These are phyloP conservation scores for Selaginella tamariscina DNA, from an alignment of 75 land plant species.

Conservation along the genomic window DNA sequence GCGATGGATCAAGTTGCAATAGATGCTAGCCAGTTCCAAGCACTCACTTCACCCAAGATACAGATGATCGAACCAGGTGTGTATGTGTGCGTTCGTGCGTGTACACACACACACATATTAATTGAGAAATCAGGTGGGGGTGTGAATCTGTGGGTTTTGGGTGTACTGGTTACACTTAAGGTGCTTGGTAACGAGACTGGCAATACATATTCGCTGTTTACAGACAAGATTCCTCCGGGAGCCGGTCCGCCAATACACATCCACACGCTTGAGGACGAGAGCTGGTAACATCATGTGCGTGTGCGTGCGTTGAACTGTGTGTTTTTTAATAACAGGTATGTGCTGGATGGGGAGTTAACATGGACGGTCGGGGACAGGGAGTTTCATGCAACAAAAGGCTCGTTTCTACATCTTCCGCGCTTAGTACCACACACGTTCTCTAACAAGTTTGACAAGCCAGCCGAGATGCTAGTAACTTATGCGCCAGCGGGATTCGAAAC, in stretches of 20 bases:
- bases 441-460: conserved; percentile 26
- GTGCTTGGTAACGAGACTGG: conserved; percentile 32
- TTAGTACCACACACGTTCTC: conserved; percentile 25
- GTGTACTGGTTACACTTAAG: conserved; percentile 33
- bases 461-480: conserved; percentile 28
- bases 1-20: not conserved
- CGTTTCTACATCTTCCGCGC: conserved; percentile 33
- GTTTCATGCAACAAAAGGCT: conserved; percentile 22
- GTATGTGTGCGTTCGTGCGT: not conserved
- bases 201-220: conserved; percentile 24
- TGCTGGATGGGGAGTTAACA: conserved; percentile 33
- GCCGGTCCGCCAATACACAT: conserved; percentile 20
- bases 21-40: not conserved
- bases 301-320: too few relatives aligned
- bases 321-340: too few relatives aligned
- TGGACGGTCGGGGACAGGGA: conserved; percentile 29
- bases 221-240: conserved; percentile 28
- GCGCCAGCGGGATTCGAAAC: conserved; percentile 33
- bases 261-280: conserved; percentile 35
- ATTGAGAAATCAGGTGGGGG: conserved; percentile 27
- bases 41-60: not conserved
- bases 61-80: not conserved
- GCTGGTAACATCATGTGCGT: too few relatives aligned
- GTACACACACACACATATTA: not conserved
- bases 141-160: conserved; percentile 30